Conservation (phyloP, 805 yeast species). For the Barnettozyma pratensis region DNA sequence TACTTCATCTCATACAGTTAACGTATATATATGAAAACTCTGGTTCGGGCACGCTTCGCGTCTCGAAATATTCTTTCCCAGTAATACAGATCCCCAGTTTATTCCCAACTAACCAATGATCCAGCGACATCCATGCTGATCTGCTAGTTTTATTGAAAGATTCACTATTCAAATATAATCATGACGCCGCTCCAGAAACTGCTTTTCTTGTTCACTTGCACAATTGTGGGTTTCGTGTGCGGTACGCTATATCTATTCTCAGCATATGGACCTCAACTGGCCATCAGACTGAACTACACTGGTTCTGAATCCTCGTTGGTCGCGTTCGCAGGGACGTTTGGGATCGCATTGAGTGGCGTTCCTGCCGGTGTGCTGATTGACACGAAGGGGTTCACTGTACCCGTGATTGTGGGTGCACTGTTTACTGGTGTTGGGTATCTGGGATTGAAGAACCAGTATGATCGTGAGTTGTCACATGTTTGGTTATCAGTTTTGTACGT, state of each 20-base stretch:
- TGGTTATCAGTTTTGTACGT: slow-evolving; percentile 40
- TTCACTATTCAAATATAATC: not conserved
- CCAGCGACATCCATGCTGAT: not conserved
- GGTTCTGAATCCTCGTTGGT: slow-evolving; percentile 61
- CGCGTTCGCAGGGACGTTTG: slow-evolving; percentile 65
- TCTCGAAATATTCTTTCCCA: no score
- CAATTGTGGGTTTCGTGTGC: slow-evolving; percentile 46
- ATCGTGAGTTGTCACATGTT: slow-evolving; percentile 30
- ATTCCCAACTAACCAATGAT: not conserved
- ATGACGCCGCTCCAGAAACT: slow-evolving; percentile 1
- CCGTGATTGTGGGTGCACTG: slow-evolving; percentile 47
- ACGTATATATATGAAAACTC: no score
- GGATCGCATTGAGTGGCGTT: slow-evolving; percentile 61
- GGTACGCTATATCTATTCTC: slow-evolving; percentile 76
- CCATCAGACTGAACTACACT: slow-evolving; percentile 47
- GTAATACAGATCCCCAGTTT: no score
- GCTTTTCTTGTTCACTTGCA: slow-evolving; percentile 14
- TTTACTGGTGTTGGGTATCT: slow-evolving; percentile 50
- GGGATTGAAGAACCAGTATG: slow-evolving; percentile 48
- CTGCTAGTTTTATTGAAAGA: not conserved
- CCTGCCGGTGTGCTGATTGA: slow-evolving; percentile 65
- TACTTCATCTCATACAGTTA: no score
- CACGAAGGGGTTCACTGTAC: slow-evolving; percentile 47
- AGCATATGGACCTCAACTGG: slow-evolving; percentile 75
- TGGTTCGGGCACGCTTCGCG: no score